These are phyloP conservation scores for Handroanthus guayacan DNA, from an alignment of 257 asterid genomes.

Conservation along the genomic window DNA sequence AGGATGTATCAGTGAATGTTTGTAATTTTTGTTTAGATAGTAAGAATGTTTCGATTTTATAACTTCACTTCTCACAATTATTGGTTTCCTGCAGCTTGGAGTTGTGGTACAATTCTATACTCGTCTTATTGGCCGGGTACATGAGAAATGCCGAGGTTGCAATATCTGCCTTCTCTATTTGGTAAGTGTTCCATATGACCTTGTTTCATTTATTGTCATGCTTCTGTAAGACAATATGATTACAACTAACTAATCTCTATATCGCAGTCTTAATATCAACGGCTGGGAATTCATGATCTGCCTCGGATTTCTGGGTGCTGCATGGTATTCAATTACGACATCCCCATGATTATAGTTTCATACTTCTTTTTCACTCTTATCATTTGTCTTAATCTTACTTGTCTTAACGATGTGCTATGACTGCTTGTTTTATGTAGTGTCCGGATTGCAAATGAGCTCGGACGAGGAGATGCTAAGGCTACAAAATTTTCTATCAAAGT, in stretches of 20 bases:
- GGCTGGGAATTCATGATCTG: conserved; percentile 71
- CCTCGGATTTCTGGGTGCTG: conserved; percentile 69
- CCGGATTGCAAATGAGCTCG: conserved; percentile 75
- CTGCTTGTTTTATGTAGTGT: conserved; percentile 45
- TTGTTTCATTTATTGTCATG: not conserved
- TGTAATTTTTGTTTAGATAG: not conserved
- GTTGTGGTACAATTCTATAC: conserved; percentile 49
- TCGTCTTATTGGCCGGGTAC: conserved; percentile 51
- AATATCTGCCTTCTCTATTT: conserved; percentile 49
- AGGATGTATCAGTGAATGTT: too few relatives aligned
- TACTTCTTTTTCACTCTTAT: not conserved
- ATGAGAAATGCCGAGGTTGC: conserved; percentile 47
- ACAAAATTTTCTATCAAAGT: conserved; percentile 56
- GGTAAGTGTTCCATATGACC: conserved; percentile 37
- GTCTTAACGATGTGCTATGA: not conserved
- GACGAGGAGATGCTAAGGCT: conserved; percentile 72
- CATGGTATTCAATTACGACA: conserved; percentile 47
- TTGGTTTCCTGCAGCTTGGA: conserved; percentile 42
- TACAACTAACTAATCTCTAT: not conserved
- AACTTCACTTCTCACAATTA: not conserved
- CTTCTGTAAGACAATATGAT: not conserved
- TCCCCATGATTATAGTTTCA: not conserved
- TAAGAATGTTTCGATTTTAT: not conserved
- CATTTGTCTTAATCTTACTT: not conserved
- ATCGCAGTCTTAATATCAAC: conserved; percentile 63